A percentile compares a stretch with the other conserved stretches of the same genome.
These are phyloP conservation scores for Clonostachys chloroleuca DNA, from an alignment of 2,329 filamentous ascomycete genomes.

Conservation along the genomic window DNA sequence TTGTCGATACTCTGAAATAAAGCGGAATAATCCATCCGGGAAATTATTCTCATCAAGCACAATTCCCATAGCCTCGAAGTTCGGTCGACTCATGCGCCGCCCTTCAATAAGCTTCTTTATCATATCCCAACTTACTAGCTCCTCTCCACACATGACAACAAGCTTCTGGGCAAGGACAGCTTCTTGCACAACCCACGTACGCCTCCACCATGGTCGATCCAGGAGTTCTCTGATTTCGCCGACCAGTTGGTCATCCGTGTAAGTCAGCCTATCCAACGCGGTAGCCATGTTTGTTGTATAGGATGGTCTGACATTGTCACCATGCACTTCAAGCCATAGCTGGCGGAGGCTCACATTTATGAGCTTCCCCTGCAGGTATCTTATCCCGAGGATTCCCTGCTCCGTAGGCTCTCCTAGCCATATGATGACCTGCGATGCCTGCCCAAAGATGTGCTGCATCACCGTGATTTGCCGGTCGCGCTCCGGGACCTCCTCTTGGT, in stretches of 20 bases:
- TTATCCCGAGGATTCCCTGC: not conserved
- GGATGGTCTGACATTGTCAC: not conserved
- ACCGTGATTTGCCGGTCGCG: conserved; percentile 2
- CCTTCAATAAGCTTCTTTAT: not conserved
- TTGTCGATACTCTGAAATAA: not conserved
- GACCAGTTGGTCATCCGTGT: not conserved
- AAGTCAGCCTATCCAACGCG: not conserved
- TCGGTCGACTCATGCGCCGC: not conserved
- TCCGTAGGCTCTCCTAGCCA: conserved; percentile 3
- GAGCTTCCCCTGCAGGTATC: no score
- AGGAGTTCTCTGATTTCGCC: not conserved
- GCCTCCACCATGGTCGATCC: not conserved
- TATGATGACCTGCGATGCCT: conserved; percentile 2
- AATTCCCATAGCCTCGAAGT: not conserved
- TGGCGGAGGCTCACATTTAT: no score
- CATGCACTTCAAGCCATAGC: not conserved
- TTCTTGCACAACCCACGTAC: conserved; percentile 1
- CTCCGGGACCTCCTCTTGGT: conserved; percentile 1
- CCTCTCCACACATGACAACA: not conserved
- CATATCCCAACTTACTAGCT: not conserved
- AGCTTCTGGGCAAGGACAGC: not conserved
- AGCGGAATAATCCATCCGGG: not conserved
- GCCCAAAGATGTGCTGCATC: conserved; percentile 4
- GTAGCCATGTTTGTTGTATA: not conserved
- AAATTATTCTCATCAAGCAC: not conserved